Base-by-base conservation (phyloP, 345 rosid genomes). In the Zanthoxylum bungeanum region DNA sequence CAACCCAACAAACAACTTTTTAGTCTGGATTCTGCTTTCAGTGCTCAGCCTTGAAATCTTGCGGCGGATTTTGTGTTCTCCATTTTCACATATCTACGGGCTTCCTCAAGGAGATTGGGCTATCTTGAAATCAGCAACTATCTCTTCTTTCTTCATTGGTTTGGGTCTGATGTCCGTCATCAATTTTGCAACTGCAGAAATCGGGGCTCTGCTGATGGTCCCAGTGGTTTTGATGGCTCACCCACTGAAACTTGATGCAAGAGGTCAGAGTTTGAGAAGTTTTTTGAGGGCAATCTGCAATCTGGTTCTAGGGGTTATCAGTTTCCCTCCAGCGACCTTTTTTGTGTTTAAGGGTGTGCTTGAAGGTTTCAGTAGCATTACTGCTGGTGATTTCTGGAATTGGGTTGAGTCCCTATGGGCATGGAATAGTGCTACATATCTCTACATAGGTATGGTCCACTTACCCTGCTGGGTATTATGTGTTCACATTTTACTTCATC, bases 381-480 rank as follows among this genome's bases (percentile, higher is more conserved):
- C 78, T 24, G 73, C 85, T 34, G 91, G 87, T 22, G 91, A 89
- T 52, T 91, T 90, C 81, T 92, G 99, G 99, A 79, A 56, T 39
- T 92, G 98, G 97, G 70, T 89, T 57, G 96, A 91, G 72, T 87
- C 93, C 50, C 85, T 95, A 11, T 91, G 94, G 97, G 87, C 82
- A 27, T 95, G 99, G 98, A 89, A 87, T 81, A 92, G 97, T 76
- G 96, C 99, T 6, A 95, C 98, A 9, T 95, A 91, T 86, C 83
- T 95, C 60, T 95, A 83, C 72, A 84, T 92, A 61, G 88, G 96
- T 80, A 83, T 89, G 88, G 85, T 89, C 39, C 93, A 91, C 73
- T 86, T 95, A 28, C 99, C 99, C 50, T 79, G 75, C 70, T 69
- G 92, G 84, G 80, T 75, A 27, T 71, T 81, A 71, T 75, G 86